Percentiles rank a stretch among this genome's conserved stretches.
phyloP scores from a whole-genome alignment of 2,329 filamentous ascomycete species.

The Fusarium sp. region DNA sequence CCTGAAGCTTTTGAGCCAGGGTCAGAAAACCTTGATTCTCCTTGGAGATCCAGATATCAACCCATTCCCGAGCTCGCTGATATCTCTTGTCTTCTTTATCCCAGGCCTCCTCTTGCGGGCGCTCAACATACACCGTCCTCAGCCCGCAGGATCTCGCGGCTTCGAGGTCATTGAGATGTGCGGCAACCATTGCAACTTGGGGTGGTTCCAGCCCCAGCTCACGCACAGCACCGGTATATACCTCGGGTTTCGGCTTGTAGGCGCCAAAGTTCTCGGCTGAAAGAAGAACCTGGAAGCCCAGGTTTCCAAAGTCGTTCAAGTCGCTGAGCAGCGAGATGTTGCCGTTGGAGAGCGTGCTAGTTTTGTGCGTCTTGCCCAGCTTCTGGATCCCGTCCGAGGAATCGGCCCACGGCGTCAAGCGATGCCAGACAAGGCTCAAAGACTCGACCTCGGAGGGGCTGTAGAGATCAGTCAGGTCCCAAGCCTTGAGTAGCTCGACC shows the following conservation, averaged over 20 bases:
- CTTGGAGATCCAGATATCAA: conserved; percentile 54
- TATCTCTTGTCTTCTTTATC: conserved; percentile 60
- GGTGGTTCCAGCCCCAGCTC: conserved; percentile 65
- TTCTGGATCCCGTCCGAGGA: conserved; percentile 64
- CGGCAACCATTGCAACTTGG: conserved; percentile 81
- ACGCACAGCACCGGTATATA: conserved; percentile 75
- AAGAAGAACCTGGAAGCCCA: conserved; percentile 71
- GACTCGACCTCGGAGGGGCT: conserved; percentile 69
- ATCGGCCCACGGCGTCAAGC: conserved; percentile 76
- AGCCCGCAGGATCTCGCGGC: conserved; percentile 73
- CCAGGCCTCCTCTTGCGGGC: conserved; percentile 73
- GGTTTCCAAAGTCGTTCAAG: conserved; percentile 65
- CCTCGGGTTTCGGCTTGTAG: conserved; percentile 77
- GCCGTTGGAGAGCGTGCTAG: conserved; percentile 79
- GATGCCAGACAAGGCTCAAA: conserved; percentile 78
- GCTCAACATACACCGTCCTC: conserved; percentile 78
- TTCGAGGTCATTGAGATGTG: conserved; percentile 76
- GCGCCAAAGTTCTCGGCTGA: conserved; percentile 76
- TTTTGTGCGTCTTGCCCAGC: conserved; percentile 63
- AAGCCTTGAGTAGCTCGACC: conserved; percentile 64
- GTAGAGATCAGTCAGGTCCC: conserved; percentile 69
- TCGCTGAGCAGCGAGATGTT: conserved; percentile 75
- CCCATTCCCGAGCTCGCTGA: conserved; percentile 59
- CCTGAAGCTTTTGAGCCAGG: conserved; percentile 45
- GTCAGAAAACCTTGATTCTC: conserved; percentile 49